Percentiles rank a stretch among this genome's conserved stretches.
Conservation (phyloP, 2,329 filamentous ascomycete genomes). For the Colletotrichum tanaceti region DNA sequence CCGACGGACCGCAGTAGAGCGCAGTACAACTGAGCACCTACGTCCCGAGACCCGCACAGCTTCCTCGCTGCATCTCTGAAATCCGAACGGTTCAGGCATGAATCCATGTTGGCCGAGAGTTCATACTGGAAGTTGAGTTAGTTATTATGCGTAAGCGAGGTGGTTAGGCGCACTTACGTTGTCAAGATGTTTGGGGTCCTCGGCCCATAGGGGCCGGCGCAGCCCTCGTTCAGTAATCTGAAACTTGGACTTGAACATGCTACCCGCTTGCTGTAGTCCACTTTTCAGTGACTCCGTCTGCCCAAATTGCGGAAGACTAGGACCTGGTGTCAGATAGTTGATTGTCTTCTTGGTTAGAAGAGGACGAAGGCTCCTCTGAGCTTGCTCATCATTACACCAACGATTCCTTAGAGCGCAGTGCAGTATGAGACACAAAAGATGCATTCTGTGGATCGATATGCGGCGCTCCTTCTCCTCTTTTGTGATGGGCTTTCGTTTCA, state of each 20-base stretch:
- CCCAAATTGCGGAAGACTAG: slow-evolving; percentile 77
- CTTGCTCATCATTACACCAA: slow-evolving; percentile 84
- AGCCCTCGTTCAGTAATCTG: slow-evolving; percentile 77
- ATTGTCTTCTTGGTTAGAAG: slow-evolving; percentile 75
- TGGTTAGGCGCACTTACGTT: slow-evolving; percentile 56
- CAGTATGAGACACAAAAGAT: slow-evolving; percentile 83
- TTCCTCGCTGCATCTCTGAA: slow-evolving; percentile 77
- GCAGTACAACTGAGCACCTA: slow-evolving; percentile 92
- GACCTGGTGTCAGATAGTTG: slow-evolving; percentile 75
- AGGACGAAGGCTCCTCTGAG: slow-evolving; percentile 74
- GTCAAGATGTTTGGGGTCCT: slow-evolving; percentile 70
- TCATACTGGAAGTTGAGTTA: slow-evolving; percentile 58
- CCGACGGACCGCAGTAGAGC: slow-evolving; percentile 85
- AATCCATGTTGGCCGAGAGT: slow-evolving; percentile 72
- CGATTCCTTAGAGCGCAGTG: slow-evolving; percentile 82
- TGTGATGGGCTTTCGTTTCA: slow-evolving; percentile 64
- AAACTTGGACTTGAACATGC: slow-evolving; percentile 77
- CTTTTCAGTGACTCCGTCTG: slow-evolving; percentile 81
- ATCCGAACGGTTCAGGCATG: slow-evolving; percentile 75
- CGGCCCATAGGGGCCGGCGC: slow-evolving; percentile 79
- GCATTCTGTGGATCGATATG: slow-evolving; percentile 84
- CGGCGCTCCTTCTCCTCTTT: slow-evolving; percentile 68
- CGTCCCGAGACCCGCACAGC: slow-evolving; percentile 84
- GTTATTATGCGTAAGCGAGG: slow-evolving; percentile 8
- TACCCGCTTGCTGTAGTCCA: slow-evolving; percentile 77